phyloP scores from a whole-genome alignment of 1,284 basidiomycete species.

The Vanrija sp. region DNA sequence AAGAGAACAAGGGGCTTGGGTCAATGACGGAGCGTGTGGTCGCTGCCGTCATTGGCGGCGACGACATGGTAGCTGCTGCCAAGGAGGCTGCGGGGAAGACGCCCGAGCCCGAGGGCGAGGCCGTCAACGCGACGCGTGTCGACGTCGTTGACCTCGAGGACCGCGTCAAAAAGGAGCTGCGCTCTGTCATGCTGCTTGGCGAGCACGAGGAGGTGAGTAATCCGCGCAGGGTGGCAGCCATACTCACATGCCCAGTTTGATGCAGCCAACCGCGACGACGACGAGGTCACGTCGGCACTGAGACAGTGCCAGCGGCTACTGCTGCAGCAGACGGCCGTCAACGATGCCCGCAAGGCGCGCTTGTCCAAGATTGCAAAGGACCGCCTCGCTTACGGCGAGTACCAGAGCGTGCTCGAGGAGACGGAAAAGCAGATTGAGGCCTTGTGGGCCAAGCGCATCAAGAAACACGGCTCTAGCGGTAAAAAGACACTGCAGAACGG shows the following conservation, averaged over 20 bases:
- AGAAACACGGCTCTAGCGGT: constrained; percentile 56
- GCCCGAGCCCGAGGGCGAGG: constrained; percentile 17
- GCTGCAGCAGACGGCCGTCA: constrained; percentile 67
- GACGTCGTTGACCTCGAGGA: constrained; percentile 56
- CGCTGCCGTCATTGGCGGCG: constrained; percentile 63
- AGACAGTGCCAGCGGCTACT: constrained; percentile 83
- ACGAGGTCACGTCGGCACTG: constrained; percentile 85
- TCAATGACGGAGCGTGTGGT: constrained; percentile 55
- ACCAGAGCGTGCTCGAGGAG: constrained; percentile 69
- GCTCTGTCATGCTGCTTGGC: constrained; percentile 53
- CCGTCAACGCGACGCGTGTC: constrained; percentile 4
- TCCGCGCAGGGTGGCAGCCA: neutral
- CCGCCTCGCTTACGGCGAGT: constrained; percentile 84
- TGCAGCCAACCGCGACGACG: constrained; percentile 73
- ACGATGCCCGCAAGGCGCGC: constrained; percentile 74
- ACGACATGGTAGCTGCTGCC: constrained; percentile 39
- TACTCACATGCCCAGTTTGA: constrained; percentile 58
- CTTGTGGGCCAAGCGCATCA: constrained; percentile 50
- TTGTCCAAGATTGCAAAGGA: constrained; percentile 75
- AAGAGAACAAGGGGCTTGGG: constrained; percentile 43
- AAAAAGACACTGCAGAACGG: constrained; percentile 49
- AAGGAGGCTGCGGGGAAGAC: constrained; percentile 53
- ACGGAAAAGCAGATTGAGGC: constrained; percentile 72
- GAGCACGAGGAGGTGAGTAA: constrained; percentile 53
- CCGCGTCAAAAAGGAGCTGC: constrained; percentile 54